Evolutionary conservation across 768 basidiomycete genomes (phyloP).

Genomic region (Brasilioporus rufonigricans): DNA sequence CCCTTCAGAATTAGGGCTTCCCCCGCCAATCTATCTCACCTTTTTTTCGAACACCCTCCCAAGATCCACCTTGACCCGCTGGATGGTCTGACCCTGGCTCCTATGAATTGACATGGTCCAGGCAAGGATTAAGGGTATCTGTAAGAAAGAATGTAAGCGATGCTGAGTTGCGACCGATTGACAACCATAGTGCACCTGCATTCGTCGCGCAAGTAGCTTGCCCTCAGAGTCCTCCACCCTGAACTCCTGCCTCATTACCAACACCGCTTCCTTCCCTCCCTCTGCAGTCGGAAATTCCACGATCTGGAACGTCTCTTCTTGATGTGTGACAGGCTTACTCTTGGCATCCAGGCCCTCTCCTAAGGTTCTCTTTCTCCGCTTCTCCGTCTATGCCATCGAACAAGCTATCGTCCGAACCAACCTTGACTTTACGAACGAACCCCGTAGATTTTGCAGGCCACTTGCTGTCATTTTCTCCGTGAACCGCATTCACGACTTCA

Average conservation of each 20-base stretch:
- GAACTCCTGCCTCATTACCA: slow-evolving; percentile 53
- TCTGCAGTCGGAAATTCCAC: slow-evolving; percentile 45
- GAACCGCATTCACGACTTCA: slow-evolving; percentile 15
- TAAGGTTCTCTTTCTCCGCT: slow-evolving; percentile 36
- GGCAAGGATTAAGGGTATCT: slow-evolving; percentile 73
- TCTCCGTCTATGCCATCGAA: slow-evolving; percentile 2
- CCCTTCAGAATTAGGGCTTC: not conserved
- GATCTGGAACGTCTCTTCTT: slow-evolving; percentile 42
- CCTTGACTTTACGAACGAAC: slow-evolving; percentile 34
- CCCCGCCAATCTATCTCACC: slow-evolving; percentile 26
- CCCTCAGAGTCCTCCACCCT: slow-evolving; percentile 52
- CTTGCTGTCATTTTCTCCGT: slow-evolving; percentile 26
- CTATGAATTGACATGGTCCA: slow-evolving; percentile 84
- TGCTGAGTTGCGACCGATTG: not conserved
- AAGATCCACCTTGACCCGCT: slow-evolving; percentile 62
- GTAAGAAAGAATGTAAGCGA: not conserved
- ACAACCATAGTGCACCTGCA: slow-evolving; percentile 34
- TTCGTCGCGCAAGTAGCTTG: slow-evolving; percentile 44
- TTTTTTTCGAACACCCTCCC: slow-evolving; percentile 63
- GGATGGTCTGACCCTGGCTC: slow-evolving; percentile 72
- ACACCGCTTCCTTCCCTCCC: slow-evolving; percentile 43
- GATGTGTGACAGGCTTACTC: slow-evolving; percentile 30
- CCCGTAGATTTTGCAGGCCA: slow-evolving; percentile 32
- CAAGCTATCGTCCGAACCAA: slow-evolving; percentile 30
- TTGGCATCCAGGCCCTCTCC: slow-evolving; percentile 14